Conservation (phyloP, 2,329 filamentous ascomycete genomes). For the Claviceps capensis region DNA sequence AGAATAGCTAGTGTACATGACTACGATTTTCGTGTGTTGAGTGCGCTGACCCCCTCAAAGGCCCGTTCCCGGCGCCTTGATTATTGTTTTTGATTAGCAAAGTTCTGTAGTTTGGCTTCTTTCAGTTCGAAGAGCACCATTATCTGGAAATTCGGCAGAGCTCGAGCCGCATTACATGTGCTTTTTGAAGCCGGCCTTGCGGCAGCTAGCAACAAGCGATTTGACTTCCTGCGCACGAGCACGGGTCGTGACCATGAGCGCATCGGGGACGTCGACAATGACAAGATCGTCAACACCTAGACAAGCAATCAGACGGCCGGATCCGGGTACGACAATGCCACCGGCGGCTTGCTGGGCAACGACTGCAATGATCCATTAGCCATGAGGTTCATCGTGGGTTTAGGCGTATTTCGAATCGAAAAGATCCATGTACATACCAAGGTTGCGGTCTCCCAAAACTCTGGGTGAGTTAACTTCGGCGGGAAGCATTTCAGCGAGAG, state of each 20-base stretch:
- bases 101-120: neutral
- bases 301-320: conserved; percentile 13
- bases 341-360: conserved; percentile 14
- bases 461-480: conserved; percentile 13
- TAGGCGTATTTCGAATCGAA: neutral
- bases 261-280: conserved; percentile 14
- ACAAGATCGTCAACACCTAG: conserved; percentile 15
- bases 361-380: conserved; percentile 5
- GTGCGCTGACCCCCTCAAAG: neutral
- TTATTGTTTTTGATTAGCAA: neutral
- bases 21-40: neutral
- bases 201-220: conserved; percentile 14
- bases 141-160: neutral
- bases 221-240: conserved; percentile 16
- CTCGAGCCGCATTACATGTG: conserved; percentile 8
- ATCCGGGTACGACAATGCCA: conserved; percentile 14
- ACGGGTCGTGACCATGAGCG: conserved; percentile 15
- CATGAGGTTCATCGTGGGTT: neutral
- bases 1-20: conserved; percentile 1
- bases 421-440: conserved; percentile 7
- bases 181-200: conserved; percentile 12
- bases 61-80: neutral
- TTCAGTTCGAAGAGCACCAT: neutral
- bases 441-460: conserved; percentile 11
- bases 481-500: conserved; percentile 14